Conservation (phyloP, 1,284 basidiomycete species). For the Trametes polyzona region DNA sequence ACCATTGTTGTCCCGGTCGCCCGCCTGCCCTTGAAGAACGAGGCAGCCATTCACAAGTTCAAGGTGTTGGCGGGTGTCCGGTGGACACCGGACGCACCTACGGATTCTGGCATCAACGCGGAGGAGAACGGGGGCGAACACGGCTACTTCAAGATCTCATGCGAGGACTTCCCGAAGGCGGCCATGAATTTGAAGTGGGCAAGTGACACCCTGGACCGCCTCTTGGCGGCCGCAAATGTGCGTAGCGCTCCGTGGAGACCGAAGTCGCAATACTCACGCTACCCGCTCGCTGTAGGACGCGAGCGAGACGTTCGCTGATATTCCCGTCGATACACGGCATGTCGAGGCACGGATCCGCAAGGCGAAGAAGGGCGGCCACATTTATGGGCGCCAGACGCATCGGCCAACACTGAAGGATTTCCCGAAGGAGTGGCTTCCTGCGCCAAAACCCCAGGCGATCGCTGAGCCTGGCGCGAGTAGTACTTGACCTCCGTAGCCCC, state of each 20-base stretch:
- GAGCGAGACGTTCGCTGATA: constrained; percentile 56
- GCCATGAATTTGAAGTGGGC: constrained; percentile 89
- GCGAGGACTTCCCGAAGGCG: constrained; percentile 78
- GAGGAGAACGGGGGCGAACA: constrained; percentile 54
- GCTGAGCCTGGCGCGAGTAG: constrained; percentile 19
- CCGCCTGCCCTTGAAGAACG: constrained; percentile 63
- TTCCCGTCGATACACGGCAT: constrained; percentile 82
- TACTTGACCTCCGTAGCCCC: constrained; percentile 17
- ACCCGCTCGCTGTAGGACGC: constrained; percentile 46
- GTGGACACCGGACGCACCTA: constrained; percentile 77
- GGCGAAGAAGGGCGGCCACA: constrained; percentile 70
- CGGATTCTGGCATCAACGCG: constrained; percentile 60
- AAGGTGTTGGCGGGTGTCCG: constrained; percentile 83
- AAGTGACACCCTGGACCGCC: constrained; percentile 74
- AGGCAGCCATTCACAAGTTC: constrained; percentile 73
- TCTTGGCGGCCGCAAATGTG: constrained; percentile 81
- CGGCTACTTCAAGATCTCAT: constrained; percentile 85
- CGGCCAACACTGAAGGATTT: constrained; percentile 77
- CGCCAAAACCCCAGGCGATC: constrained; percentile 14
- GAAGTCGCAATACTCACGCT: neutral
- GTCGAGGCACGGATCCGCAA: constrained; percentile 71
- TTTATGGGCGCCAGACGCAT: constrained; percentile 55
- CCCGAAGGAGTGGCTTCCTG: constrained; percentile 80
- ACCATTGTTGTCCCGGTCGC: constrained; percentile 75
- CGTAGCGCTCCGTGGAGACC: constrained; percentile 32